These are phyloP conservation scores for Tylopilus sp. DNA, from an alignment of 1,284 basidiomycete species.

Conservation along the genomic window DNA sequence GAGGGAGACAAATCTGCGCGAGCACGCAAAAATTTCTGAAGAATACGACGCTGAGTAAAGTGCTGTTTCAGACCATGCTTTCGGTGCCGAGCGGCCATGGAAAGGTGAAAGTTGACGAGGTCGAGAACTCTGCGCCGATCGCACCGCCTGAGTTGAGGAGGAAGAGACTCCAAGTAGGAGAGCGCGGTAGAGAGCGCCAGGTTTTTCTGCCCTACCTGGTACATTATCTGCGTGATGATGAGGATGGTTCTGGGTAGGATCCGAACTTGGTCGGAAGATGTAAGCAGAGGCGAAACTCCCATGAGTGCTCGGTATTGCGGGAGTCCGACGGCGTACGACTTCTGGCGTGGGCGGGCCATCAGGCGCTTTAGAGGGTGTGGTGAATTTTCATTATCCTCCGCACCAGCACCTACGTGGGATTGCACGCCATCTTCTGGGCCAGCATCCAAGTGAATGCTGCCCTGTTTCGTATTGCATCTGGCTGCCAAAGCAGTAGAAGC, in stretches of 20 bases:
- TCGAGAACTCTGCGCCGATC: conserved; percentile 37
- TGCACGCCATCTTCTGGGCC: background rate
- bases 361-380: conserved; percentile 14
- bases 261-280: conserved; percentile 24
- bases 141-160: conserved; percentile 34
- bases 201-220: conserved; percentile 31
- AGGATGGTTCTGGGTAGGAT: conserved; percentile 39
- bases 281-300: conserved; percentile 31
- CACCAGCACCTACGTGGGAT: background rate
- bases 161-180: conserved; percentile 43
- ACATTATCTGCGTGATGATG: conserved; percentile 37
- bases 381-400: background rate
- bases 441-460: background rate
- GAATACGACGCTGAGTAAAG: conserved; percentile 34
- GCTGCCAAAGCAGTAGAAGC: background rate
- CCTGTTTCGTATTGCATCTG: background rate
- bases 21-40: conserved; percentile 42
- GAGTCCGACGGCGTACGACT: conserved; percentile 8
- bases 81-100: conserved; percentile 35
- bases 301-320: conserved; percentile 31
- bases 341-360: conserved; percentile 17
- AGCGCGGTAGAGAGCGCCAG: conserved; percentile 41
- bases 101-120: conserved; percentile 46
- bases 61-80: conserved; percentile 38
- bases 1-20: conserved; percentile 53